These are phyloP conservation scores for Ceratocystis albifundus DNA, from an alignment of 2,329 filamentous ascomycete genomes.

Conservation along the genomic window DNA sequence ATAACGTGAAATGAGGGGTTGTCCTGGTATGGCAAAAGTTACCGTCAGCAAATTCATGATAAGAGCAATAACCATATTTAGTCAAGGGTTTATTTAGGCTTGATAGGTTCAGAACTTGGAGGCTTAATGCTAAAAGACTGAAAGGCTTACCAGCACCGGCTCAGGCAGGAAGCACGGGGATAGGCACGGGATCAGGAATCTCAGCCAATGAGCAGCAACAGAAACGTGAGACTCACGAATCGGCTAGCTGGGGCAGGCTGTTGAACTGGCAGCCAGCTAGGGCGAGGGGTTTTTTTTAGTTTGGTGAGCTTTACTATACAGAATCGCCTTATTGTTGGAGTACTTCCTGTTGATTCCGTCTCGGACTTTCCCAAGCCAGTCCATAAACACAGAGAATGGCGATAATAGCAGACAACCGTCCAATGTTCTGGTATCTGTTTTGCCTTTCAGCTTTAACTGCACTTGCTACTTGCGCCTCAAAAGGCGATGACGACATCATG, in stretches of 20 bases:
- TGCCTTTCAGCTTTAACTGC: background rate
- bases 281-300: too few relatives aligned
- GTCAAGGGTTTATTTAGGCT: too few relatives aligned
- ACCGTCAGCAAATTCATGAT: conserved; percentile 7
- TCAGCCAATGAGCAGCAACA: conserved; percentile 7
- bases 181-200: conserved; percentile 2
- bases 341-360: too few relatives aligned
- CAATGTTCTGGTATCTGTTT: background rate
- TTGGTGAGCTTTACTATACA: too few relatives aligned
- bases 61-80: conserved; percentile 1
- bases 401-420: background rate
- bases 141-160: background rate
- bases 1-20: conserved; percentile 4
- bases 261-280: too few relatives aligned
- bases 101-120: too few relatives aligned
- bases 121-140: too few relatives aligned
- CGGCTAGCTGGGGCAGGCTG: too few relatives aligned
- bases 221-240: too few relatives aligned
- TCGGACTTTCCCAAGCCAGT: background rate
- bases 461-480: background rate
- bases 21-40: background rate
- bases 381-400: background rate
- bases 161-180: background rate
- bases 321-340: too few relatives aligned
- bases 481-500: background rate